Base-by-base conservation (phyloP, 805 yeast species). In the Metschnikowia lochheadii region DNA sequence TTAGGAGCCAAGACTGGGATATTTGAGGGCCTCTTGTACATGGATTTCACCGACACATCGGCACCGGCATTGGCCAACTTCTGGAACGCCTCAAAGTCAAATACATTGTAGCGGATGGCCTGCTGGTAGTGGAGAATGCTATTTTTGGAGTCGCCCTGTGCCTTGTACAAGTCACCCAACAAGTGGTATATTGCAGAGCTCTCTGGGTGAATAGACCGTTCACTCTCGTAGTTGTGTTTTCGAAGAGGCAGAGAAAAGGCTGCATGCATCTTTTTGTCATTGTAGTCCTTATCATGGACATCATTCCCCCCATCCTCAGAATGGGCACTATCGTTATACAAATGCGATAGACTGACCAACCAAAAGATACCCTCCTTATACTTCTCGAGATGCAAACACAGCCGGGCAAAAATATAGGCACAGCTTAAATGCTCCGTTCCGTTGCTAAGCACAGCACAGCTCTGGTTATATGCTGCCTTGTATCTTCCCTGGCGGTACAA, bases 1-100 rank as follows among this genome's bases (percentile, higher is more conserved):
- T 26, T 35, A 17, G 34, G n/a, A 17, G 39, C 33, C 14, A 35
- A 21, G 15, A 8, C 42, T 29, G 34, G 46, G 11, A 52, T 38
- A 26, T 44, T 44, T 7, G 53, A 49, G 8, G 50, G 49, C 6
- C 43, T 53, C 50, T 75, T 77, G 63, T 73, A 84, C 29, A 83
- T 71, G 0, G 82, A 65, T 55, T 79, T 79, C 5, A 84, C 81
- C 51, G 82, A 80, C 17, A 89, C 76, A 51, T 79, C 79, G 17
- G 85, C 88, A 11, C 96, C 94, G 68, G 85, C 70, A 44, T 76
- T 75, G 59, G 89, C 82, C 44, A 94, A 70, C 40, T 84, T 84
- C 56, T 84, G 89, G 55, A 89, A 83, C 0, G 97, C 89, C 62
- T 89, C 97, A 80, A 94, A 89, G 38, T 89, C 76, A 62, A 75